These are phyloP conservation scores for Colletotrichum viniferum DNA, from an alignment of 2,329 filamentous ascomycete genomes.

Conservation along the genomic window DNA sequence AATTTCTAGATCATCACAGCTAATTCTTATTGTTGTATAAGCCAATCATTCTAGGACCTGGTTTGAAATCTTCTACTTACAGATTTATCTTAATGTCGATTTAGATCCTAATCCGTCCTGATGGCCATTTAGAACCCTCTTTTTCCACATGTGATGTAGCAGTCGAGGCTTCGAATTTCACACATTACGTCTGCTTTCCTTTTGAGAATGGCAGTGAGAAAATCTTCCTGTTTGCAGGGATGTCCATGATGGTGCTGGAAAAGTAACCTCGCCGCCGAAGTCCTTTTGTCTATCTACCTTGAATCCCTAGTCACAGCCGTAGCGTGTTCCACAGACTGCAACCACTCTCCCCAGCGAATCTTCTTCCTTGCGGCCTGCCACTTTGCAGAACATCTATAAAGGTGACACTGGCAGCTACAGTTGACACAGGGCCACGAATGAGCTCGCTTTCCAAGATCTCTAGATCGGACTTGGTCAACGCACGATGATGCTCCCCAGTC, in stretches of 20 bases:
- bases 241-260: background rate
- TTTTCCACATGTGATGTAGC: accelerated
- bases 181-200: accelerated
- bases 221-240: background rate
- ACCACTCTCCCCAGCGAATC: background rate
- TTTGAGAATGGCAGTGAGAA: background rate
- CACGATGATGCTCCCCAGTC: background rate
- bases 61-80: accelerated
- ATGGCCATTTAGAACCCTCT: background rate
- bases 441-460: background rate
- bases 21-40: background rate
- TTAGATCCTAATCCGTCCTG: accelerated
- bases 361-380: background rate
- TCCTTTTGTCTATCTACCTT: background rate
- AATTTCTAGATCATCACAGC: background rate
- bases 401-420: background rate
- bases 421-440: background rate
- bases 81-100: accelerated
- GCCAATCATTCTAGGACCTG: too few relatives aligned
- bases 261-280: background rate
- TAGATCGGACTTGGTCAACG: background rate
- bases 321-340: background rate
- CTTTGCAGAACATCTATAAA: background rate
- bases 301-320: background rate
- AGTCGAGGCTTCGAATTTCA: accelerated